Base-by-base conservation (phyloP, 371 early-diverging fungal species). In the Mortierella sp. region DNA sequence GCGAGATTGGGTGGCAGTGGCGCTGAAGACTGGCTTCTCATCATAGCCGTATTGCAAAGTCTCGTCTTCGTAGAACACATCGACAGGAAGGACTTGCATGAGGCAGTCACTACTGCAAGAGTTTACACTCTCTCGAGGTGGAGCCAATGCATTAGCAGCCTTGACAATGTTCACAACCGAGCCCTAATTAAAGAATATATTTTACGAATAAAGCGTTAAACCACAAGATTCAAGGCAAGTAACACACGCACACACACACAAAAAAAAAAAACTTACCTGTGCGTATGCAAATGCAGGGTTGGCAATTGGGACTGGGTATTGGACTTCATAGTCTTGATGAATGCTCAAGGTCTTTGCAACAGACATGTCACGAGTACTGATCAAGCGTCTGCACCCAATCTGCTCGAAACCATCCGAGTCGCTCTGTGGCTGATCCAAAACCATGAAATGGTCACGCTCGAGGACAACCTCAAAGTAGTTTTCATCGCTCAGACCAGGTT, bases 381-480 rank as follows among this genome's bases (percentile, higher is more conserved):
- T 58, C n/a, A 74, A 33, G 4, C 59, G 21, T 21, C 73, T 52
- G 45, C 64, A 70, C 0, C 57, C 64, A 36, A 57, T 48, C 22
- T 70, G 43, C 22, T 70, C 58, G 6, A 32, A 6, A 33, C 64
- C 45, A 38, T 48, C 21, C 0, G 63, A 1, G 9, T 40, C 40
- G 7, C 57, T 8, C 13, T 10, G 24, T 15, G 53, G 16, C 21
- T 65, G 28, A 41, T 60, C 61, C 52, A 69, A 19, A 0, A 69
- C 47, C 64, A 74, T 57, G 60, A 74, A 63, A 38, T 74, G 65
- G 38, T 74, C 69, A 38, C 60, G 16, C 43, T 69, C 65, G 4
- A 69, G 58, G 9, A 63, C 69, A 11, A 74, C 65, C 33, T 63
- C 55, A 59, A 67, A 74, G 59, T 64, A 65, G 64, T 68, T 74